phyloP scores from a whole-genome alignment of 805 yeast genomes.

The Candida ovalis region DNA sequence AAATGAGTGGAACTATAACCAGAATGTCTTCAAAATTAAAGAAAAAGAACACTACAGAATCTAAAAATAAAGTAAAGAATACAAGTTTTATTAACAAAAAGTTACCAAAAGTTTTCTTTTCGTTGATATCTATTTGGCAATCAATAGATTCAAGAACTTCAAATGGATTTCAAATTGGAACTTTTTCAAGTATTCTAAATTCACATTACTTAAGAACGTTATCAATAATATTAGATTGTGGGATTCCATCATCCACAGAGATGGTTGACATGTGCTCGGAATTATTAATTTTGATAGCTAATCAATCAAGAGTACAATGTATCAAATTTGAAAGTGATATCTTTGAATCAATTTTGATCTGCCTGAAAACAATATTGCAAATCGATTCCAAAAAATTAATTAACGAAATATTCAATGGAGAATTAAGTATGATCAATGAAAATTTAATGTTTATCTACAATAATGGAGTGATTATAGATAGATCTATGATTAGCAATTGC shows the following conservation, averaged over 20 bases:
- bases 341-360: conserved; percentile 12
- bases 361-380: conserved; percentile 6
- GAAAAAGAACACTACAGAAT: neutral
- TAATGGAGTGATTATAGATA: conserved; percentile 7
- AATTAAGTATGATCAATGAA: conserved; percentile 4
- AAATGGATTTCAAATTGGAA: conserved; percentile 43
- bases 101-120: conserved; percentile 45
- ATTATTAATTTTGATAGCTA: conserved; percentile 33
- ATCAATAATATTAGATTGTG: conserved; percentile 51
- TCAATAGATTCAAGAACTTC: conserved; percentile 35
- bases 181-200: conserved; percentile 48
- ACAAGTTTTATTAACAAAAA: conserved; percentile 36
- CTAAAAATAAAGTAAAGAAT: conserved; percentile 17
- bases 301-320: conserved; percentile 7
- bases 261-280: conserved; percentile 57
- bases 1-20: conserved; percentile 37
- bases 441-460: conserved; percentile 4
- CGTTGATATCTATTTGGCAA: conserved; percentile 49
- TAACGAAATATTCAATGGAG: neutral
- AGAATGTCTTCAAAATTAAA: conserved; percentile 38
- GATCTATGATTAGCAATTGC: conserved; percentile 4
- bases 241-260: conserved; percentile 51
- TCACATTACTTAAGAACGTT: conserved; percentile 60
- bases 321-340: conserved; percentile 7
- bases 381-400: conserved; percentile 1